Evolutionary conservation across 129 eudicot genomes (phyloP), one percentile per base, ranked within the genome.

Genomic region (Smallanthus sonchifolius): DNA sequence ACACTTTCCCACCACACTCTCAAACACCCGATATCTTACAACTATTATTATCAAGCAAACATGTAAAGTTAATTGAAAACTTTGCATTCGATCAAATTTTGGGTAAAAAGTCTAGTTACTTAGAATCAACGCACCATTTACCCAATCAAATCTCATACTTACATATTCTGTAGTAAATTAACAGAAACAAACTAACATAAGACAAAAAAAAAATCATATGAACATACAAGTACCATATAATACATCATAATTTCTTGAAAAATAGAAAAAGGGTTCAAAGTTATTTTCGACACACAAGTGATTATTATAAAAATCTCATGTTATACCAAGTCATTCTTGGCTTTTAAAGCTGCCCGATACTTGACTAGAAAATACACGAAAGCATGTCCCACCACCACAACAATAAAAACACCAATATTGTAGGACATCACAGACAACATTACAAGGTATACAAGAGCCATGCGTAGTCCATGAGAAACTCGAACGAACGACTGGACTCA

Each of bases 401-500:
- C 48, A 8, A 85, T 45, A 28, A 89, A 84, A 37, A 87, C 76
- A 35, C 92, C 96, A 70, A 81, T 49, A 59, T 89, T 89, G 61
- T 77, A 89, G 0, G 92, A 87, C 96, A 89, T 89, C 61, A 89
- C 96, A 4, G 88, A 52, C 43, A 89, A 85, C 92, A 89, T 89
- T 2, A 89, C 77, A 69, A 85, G 19, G 81, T 89, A 89, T 13
- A 84, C 85, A 20, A 89, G 78, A 6, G 76, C 84, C 82, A 76
- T 87, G 0, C 86, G 82, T 6, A 89, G 19, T 7, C 78, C 86
- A 62, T n/a, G n/a, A n/a, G n/a, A n/a, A n/a, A n/a, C n/a, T n/a
- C n/a, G n/a, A n/a, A n/a, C 83, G 73, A 7, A 75, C 1, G 35
- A 75, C 16, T 1, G 85, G 82, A 39, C 66, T 68, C 44, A 62